Evolutionary conservation across 2,329 filamentous ascomycete genomes (phyloP).

Genomic region (Pseudodiploospora longispora): DNA sequence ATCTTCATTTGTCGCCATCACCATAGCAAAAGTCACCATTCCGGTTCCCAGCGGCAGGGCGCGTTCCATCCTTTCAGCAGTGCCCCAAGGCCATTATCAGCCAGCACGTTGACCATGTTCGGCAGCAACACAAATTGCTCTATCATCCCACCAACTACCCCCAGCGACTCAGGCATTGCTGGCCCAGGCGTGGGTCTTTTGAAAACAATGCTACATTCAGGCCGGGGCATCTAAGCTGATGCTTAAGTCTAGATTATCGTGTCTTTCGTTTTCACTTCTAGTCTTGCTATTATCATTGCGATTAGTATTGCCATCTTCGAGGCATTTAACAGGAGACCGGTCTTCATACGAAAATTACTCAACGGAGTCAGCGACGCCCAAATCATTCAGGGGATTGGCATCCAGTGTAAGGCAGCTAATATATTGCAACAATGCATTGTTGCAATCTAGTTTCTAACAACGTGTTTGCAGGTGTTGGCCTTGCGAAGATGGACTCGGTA

Average conservation of each 20-base stretch:
- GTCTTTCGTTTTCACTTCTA: conserved; percentile 58
- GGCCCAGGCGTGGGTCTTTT: conserved; percentile 39
- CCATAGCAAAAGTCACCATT: too few species aligned
- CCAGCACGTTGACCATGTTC: too few species aligned
- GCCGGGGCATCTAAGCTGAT: background rate
- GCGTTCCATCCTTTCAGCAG: too few species aligned
- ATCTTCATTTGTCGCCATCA: too few species aligned
- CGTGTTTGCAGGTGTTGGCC: conserved; percentile 35
- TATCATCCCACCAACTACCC: conserved; percentile 32
- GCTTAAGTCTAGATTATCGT: conserved; percentile 43
- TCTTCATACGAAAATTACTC: conserved; percentile 55
- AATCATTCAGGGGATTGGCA: conserved; percentile 60
- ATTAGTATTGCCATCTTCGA: conserved; percentile 50
- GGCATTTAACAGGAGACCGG: conserved; percentile 36
- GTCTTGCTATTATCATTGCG: conserved; percentile 46
- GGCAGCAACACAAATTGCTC: conserved; percentile 27
- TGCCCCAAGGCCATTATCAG: too few species aligned
- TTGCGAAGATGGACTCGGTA: conserved; percentile 50
- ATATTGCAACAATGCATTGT: background rate
- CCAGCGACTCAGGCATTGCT: conserved; percentile 50
- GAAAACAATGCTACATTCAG: background rate
- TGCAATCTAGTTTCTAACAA: background rate
- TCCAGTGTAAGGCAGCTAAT: conserved; percentile 37
- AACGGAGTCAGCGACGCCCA: conserved; percentile 60
- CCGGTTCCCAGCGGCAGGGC: too few species aligned